Percentiles rank a stretch among this genome's conserved stretches.
Evolutionary conservation across 257 asterid species (phyloP).

Genomic region (Penstemon davidsonii): DNA sequence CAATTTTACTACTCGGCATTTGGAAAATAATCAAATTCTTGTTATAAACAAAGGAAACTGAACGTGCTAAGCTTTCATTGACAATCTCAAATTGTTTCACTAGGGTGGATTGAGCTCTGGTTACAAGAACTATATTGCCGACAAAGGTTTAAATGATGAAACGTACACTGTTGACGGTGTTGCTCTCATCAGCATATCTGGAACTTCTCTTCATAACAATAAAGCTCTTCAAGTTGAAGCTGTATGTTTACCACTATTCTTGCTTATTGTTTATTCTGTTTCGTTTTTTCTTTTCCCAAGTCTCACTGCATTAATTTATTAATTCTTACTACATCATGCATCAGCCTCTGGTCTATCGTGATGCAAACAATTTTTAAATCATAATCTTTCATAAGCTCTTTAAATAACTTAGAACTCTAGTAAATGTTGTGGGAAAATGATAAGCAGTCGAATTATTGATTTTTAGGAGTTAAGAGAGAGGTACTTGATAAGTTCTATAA

Average conservation of each 20-base stretch:
- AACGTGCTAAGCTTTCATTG: conserved; percentile 18
- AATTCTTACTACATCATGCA: background rate
- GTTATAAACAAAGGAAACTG: conserved; percentile 15
- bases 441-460: background rate
- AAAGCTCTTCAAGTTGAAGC: conserved; percentile 92
- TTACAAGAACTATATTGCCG: conserved; percentile 84
- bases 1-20: conserved; percentile 24
- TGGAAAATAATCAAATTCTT: conserved; percentile 17
- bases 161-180: conserved; percentile 81
- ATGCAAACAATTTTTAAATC: conserved; percentile 1
- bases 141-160: conserved; percentile 97
- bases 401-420: background rate
- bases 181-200: conserved; percentile 84
- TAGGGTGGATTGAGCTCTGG: conserved; percentile 98
- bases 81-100: conserved; percentile 28
- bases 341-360: background rate
- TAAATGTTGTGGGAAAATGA: background rate
- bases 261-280: background rate
- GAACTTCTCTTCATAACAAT: conserved; percentile 77
- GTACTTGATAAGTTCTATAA: background rate
- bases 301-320: background rate
- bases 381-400: background rate
- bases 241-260: conserved; percentile 46
- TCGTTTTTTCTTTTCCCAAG: background rate
- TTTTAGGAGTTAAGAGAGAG: background rate